Evolutionary conservation across 768 basidiomycete species (phyloP), one percentile per base, ranked within the genome.

Genomic region (Kwoniella dejecticola): DNA sequence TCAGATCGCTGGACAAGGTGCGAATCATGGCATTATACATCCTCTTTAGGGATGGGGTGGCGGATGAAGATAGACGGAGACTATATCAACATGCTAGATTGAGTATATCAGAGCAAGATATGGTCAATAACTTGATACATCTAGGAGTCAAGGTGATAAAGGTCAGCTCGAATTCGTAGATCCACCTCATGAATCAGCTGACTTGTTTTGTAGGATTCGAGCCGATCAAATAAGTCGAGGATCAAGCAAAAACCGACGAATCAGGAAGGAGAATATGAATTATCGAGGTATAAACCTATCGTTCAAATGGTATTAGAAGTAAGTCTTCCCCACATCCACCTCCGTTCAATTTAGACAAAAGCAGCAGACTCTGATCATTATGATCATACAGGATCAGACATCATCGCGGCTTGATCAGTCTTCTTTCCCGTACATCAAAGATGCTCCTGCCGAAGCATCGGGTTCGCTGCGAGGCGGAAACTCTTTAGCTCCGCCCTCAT

Each of bases 1-100:
- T 12, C 73, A 96, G 91, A 52, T 90, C 90, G 70, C 79, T 83
- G 50, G 93, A 92, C 80, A 99, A 99, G 83, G 91, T 97, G 41
- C 89, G 96, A 42, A 89, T 99, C 68, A 89, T 99, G 60, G 91
- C 95, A 17, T 82, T 98, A 27, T 99, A 98, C 76, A 90, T 98
- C 69, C 88, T 95, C 77, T 84, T 87, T 77, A 87, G 94, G 27
- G 96, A 98, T 70, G 96, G 96, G 38, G 95, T 98, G 19, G 93
- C 96, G n/a, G 94, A 97, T 53, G 96, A 98, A 75, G 96, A 99
- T 79, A 87, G 91, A 57, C 86, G 94, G 62, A 83, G 96, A 59
- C 79, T 99, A 59, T 98, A 93, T 77, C 93, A 98, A 74, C 96
- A 99, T 76, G 96, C 95, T 19, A 84, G 91, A 44, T 81, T 99